Evolutionary conservation across 2,329 filamentous ascomycete species (phyloP), one percentile per base, ranked within the genome.

Genomic region (Neospermospora avenae): DNA sequence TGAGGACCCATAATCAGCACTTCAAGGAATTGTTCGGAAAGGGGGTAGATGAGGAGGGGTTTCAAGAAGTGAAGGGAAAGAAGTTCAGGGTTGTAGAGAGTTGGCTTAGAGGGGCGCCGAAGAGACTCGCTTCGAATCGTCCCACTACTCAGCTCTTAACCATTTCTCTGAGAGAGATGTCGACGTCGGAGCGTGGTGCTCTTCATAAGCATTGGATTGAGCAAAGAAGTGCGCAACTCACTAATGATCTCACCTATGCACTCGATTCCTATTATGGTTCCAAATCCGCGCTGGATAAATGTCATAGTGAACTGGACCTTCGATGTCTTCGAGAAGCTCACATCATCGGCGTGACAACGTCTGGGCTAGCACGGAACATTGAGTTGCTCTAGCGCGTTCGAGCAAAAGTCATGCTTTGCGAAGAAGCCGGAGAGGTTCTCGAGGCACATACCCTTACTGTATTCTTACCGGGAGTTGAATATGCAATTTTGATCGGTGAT

Each of bases 321-420:
- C 58, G 61, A 59, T 67, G 63, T 45, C 62, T 60, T 34, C 61
- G 58, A 41, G 61, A 65, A 54, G 61, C 63, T n/a, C 61, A 65
- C 34, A 65, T 58, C 28, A 31, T 31, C 28, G 28, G 28, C 28
- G 28, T 31, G 28, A 31, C 28, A 0, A 83, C 81, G 0, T 76
- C 76, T 0, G 81, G 81, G 0, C 68, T 84, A 2, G 81, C 81
- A 24, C 69, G 72, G 35, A 75, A 77, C 14, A 71, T 83, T 3
- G 69, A 76, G 0, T 62, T 78, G 13, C 72, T 84, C 0, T 75
- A 74, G n/a, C 72, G 73, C 14, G 65, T 83, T 1, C 69, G 67
- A 25, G 73, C 74, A 13, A 69, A 69, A 42, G 74, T 78, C 0
- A 61, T 78, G 20, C 31, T 78, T 1, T 76, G 74, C 39, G 76